These are phyloP conservation scores for Boletus sp. DNA, from an alignment of 1,284 basidiomycete genomes.

Conservation along the genomic window DNA sequence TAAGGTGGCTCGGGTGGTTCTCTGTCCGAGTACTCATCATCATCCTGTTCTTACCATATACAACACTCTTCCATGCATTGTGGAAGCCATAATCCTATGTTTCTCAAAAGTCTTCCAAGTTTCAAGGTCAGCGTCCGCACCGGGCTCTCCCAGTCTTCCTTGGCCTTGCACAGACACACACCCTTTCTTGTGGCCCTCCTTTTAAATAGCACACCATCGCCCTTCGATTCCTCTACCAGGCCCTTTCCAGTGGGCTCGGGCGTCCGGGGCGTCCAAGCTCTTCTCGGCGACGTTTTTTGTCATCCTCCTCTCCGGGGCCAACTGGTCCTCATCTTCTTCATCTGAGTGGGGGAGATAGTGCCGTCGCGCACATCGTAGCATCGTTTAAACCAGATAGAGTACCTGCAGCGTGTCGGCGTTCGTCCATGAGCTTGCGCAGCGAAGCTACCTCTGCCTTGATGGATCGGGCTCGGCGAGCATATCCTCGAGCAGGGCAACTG, in stretches of 20 bases:
- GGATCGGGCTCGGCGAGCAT: slow-evolving; percentile 84
- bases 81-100: too few relatives aligned
- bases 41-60: too few relatives aligned
- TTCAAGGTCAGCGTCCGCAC: slow-evolving; percentile 36
- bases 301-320: slow-evolving; percentile 44
- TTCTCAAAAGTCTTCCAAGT: too few relatives aligned
- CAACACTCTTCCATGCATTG: too few relatives aligned
- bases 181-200: slow-evolving; percentile 79
- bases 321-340: slow-evolving; percentile 67
- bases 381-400: slow-evolving; percentile 18
- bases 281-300: slow-evolving; percentile 46
- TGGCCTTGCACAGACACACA: slow-evolving; percentile 67
- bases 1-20: too few relatives aligned
- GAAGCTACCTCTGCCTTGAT: slow-evolving; percentile 79
- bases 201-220: slow-evolving; percentile 64
- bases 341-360: slow-evolving; percentile 39
- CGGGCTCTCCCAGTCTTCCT: slow-evolving; percentile 78
- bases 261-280: slow-evolving; percentile 67
- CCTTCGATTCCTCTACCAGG: slow-evolving; percentile 69
- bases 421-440: slow-evolving; percentile 69
- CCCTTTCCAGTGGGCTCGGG: slow-evolving; percentile 72
- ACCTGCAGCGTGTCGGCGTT: slow-evolving; percentile 32
- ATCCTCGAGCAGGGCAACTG: slow-evolving; percentile 46
- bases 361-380: slow-evolving; percentile 14
- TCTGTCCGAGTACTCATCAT: too few relatives aligned